These are phyloP conservation scores for Aureobasidium sp. DNA, from an alignment of 2,329 filamentous ascomycete species.

Conservation along the genomic window DNA sequence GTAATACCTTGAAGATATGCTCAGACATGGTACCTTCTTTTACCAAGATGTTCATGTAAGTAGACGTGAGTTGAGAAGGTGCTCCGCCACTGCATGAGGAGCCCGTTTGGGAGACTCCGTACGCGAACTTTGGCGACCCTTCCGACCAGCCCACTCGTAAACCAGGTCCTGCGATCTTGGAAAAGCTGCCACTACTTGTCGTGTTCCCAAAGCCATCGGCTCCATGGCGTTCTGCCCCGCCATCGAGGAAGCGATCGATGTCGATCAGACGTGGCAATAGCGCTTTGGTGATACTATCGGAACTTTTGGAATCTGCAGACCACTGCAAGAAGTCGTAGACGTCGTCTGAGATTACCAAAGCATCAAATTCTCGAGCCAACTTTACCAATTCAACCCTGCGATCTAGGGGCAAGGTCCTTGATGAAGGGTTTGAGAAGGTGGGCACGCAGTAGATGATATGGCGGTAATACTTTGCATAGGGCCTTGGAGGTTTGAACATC, in stretches of 20 bases:
- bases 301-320: conserved; percentile 39
- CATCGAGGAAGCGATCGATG: conserved; percentile 63
- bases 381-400: conserved; percentile 62
- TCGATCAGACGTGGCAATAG: conserved; percentile 67
- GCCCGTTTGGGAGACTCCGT: conserved; percentile 53
- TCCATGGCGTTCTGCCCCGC: conserved; percentile 40
- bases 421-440: conserved; percentile 82
- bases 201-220: conserved; percentile 67
- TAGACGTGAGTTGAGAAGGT: conserved; percentile 53
- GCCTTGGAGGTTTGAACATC: conserved; percentile 51
- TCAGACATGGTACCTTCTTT: conserved; percentile 45
- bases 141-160: conserved; percentile 85
- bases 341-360: conserved; percentile 80
- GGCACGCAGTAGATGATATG: conserved; percentile 86
- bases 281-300: conserved; percentile 32
- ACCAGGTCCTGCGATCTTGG: conserved; percentile 78
- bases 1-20: conserved; percentile 48
- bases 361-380: conserved; percentile 72
- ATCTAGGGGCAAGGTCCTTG: conserved; percentile 67
- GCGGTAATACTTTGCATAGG: conserved; percentile 70
- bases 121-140: conserved; percentile 55
- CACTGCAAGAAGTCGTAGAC: conserved; percentile 92
- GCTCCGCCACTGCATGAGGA: conserved; percentile 53
- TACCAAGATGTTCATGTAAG: conserved; percentile 50
- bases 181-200: conserved; percentile 82